These are phyloP conservation scores for Diaporthe sp. DNA, from an alignment of 2,329 filamentous ascomycete genomes.

Conservation along the genomic window DNA sequence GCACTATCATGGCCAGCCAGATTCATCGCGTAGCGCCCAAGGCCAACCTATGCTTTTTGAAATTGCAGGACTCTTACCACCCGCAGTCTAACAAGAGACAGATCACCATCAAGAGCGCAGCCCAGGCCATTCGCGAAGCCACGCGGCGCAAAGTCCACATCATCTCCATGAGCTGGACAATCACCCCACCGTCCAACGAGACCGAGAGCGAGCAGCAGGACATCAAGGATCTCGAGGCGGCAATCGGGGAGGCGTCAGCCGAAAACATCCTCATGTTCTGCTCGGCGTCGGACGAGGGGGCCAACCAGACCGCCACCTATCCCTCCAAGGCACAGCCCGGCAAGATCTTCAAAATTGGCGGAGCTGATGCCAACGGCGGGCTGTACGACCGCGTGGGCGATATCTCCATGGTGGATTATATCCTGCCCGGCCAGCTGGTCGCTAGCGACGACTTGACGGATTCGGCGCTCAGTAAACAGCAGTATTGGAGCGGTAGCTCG, in stretches of 20 bases:
- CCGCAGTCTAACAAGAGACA: constrained; percentile 42
- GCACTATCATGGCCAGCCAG: constrained; percentile 18
- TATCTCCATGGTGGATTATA: constrained; percentile 48
- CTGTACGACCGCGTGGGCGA: constrained; percentile 44
- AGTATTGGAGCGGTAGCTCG: constrained; percentile 44
- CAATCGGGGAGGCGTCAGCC: constrained; percentile 47
- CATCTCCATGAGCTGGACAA: constrained; percentile 57
- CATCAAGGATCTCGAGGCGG: constrained; percentile 46
- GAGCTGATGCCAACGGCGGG: constrained; percentile 44
- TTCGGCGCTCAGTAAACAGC: neutral
- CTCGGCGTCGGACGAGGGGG: constrained; percentile 51
- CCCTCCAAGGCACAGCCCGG: constrained; percentile 37
- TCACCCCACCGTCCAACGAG: constrained; percentile 40
- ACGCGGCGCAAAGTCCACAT: constrained; percentile 50
- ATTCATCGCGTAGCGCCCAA: constrained; percentile 10
- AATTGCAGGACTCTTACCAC: constrained; percentile 18
- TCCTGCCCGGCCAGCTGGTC: constrained; percentile 49
- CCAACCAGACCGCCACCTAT: constrained; percentile 40
- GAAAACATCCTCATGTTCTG: constrained; percentile 56
- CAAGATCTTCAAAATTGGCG: constrained; percentile 49
- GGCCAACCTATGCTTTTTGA: constrained; percentile 9
- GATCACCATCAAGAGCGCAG: constrained; percentile 48
- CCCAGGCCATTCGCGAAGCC: constrained; percentile 52
- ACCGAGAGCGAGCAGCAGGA: constrained; percentile 37
- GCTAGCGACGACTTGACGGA: constrained; percentile 35